Percentiles rank a stretch among this genome's conserved stretches.
Conservation (phyloP, 164 flowering plant genomes). For the Santalum album region DNA sequence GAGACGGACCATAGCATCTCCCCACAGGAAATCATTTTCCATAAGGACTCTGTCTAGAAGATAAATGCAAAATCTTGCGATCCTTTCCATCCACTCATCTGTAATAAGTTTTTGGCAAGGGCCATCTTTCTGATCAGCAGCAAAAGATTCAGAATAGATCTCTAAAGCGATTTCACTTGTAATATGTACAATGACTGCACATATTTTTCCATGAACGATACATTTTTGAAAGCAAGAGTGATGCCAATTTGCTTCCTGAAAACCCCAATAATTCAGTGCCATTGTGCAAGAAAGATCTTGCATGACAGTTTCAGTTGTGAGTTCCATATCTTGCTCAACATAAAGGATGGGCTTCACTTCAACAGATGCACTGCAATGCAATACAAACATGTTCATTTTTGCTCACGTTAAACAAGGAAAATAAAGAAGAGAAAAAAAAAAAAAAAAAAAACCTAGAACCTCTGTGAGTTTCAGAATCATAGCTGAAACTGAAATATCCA, state of each 20-base stretch:
- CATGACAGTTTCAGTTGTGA: conserved; percentile 9
- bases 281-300: conserved; percentile 13
- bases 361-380: conserved; percentile 61
- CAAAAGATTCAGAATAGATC: conserved; percentile 34
- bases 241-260: conserved; percentile 54
- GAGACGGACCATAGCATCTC: conserved; percentile 48
- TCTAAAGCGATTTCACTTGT: conserved; percentile 30
- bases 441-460: no score
- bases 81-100: conserved; percentile 28
- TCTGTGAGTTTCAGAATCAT: no score
- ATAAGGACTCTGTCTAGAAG: conserved; percentile 46
- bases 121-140: conserved; percentile 8
- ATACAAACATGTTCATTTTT: no score
- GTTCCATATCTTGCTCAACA: conserved; percentile 31
- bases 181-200: conserved; percentile 38
- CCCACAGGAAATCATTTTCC: conserved; percentile 64
- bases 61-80: conserved; percentile 70
- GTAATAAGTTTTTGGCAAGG: conserved; percentile 13
- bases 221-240: conserved; percentile 59
- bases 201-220: conserved; percentile 44
- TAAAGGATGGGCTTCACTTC: conserved; percentile 82
- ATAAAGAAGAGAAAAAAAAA: no score
- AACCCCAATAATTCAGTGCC: conserved; percentile 37
- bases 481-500: no score
- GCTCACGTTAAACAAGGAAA: no score